Conservation (phyloP, 176 grass and related monocot genomes). For the Phoenix roebelenii region DNA sequence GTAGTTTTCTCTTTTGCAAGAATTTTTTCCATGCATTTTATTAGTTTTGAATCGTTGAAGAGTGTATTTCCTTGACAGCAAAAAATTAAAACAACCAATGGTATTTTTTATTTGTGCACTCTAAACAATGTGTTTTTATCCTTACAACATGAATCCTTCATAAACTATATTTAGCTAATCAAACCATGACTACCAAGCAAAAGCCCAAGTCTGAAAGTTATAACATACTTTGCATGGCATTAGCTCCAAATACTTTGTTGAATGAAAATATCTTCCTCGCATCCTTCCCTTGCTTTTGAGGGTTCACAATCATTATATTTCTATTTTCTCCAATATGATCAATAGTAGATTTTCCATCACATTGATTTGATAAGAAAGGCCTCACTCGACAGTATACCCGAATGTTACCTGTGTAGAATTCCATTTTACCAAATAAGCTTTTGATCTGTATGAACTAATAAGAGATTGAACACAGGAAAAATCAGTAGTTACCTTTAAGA, state of each 20-base stretch:
- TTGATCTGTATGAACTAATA: no score
- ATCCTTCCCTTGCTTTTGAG: slow-evolving; percentile 63
- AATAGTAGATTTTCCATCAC: slow-evolving; percentile 46
- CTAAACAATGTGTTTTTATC: no score
- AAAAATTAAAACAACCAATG: no score
- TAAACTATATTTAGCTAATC: no score
- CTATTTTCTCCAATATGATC: slow-evolving; percentile 73
- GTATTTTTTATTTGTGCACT: no score
- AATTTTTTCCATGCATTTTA: no score
- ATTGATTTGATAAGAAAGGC: slow-evolving; percentile 40
- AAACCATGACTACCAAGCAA: not conserved
- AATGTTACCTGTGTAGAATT: slow-evolving; percentile 43
- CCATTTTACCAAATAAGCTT: slow-evolving; percentile 9
- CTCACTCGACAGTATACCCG: slow-evolving; percentile 81
- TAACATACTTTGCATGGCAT: slow-evolving; percentile 49
- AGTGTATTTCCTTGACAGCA: no score
- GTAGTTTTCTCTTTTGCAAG: no score
- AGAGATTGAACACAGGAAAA: not conserved
- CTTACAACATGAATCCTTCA: no score
- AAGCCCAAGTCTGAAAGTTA: slow-evolving; percentile 9
- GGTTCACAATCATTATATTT: slow-evolving; percentile 56
- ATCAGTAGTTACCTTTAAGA: slow-evolving; percentile 56
- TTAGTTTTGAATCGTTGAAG: no score
- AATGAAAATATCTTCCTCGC: slow-evolving; percentile 61
- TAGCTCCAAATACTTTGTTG: slow-evolving; percentile 67